A percentile compares a stretch with the other conserved stretches of the same genome.
phyloP scores from a whole-genome alignment of 2,329 filamentous ascomycete genomes.

The Calonectria naviculata region DNA sequence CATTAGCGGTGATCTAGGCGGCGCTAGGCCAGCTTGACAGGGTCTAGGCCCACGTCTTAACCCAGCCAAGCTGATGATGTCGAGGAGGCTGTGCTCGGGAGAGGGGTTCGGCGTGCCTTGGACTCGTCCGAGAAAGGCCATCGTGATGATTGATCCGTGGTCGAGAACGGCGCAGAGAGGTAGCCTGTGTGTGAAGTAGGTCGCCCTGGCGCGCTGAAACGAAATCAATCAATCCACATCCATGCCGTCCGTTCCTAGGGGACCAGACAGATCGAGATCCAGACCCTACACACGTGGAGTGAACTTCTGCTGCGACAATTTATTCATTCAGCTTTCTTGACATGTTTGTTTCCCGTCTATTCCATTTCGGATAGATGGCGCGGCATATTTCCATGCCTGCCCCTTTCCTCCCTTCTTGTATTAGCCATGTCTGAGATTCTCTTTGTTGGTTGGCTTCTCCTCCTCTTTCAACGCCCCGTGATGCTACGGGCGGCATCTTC shows the following conservation, averaged over 20 bases:
- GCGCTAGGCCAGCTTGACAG: slow-evolving; percentile 42
- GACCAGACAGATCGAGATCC: background rate
- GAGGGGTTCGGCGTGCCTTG: background rate
- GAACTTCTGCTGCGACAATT: background rate
- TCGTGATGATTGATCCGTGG: background rate
- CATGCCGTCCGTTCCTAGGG: background rate
- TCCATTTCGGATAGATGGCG: background rate
- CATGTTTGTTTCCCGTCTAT: background rate
- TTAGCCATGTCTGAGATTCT: slow-evolving; percentile 2
- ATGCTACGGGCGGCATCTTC: background rate
- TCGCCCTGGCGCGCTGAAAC: background rate
- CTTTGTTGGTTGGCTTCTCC: background rate
- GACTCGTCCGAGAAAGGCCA: background rate
- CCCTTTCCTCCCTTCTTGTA: background rate
- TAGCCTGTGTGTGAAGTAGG: background rate
- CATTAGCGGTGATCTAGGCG: slow-evolving; percentile 36
- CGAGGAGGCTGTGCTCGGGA: slow-evolving; percentile 33
- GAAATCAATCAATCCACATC: background rate
- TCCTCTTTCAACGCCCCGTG: background rate
- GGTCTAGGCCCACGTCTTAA: slow-evolving; percentile 25
- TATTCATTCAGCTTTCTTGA: background rate
- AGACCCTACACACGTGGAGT: background rate
- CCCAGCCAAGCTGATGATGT: slow-evolving; percentile 39
- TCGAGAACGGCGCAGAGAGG: background rate
- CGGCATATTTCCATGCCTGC: background rate